Conservation (phyloP, 2,329 filamentous ascomycete genomes). For the Graphium sp. region DNA sequence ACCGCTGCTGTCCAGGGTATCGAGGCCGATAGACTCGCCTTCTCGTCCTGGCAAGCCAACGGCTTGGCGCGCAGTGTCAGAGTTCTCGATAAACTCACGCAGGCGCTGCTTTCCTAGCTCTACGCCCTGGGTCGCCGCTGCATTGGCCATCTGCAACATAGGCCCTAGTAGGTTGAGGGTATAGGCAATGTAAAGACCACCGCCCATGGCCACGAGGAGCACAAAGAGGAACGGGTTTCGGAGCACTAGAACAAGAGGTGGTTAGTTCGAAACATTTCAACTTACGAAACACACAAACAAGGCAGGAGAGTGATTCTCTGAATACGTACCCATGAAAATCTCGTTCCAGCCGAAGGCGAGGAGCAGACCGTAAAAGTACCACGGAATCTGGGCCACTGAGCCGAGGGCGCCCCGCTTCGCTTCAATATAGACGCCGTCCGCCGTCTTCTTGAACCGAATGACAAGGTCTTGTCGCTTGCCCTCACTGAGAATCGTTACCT, state of each 20-base stretch:
- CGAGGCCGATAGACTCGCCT: slow-evolving; percentile 32
- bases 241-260: slow-evolving; percentile 43
- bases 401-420: slow-evolving; percentile 94
- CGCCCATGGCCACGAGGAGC: slow-evolving; percentile 59
- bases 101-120: slow-evolving; percentile 87
- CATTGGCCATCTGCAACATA: slow-evolving; percentile 88
- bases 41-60: slow-evolving; percentile 51
- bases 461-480: slow-evolving; percentile 81
- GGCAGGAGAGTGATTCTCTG: neutral
- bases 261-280: slow-evolving; percentile 5
- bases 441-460: slow-evolving; percentile 94
- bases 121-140: slow-evolving; percentile 69
- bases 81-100: slow-evolving; percentile 74
- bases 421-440: slow-evolving; percentile 94
- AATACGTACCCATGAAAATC: slow-evolving; percentile 66
- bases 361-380: slow-evolving; percentile 86
- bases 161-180: slow-evolving; percentile 90
- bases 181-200: slow-evolving; percentile 77
- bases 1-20: slow-evolving; percentile 42
- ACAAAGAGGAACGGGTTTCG: slow-evolving; percentile 90
- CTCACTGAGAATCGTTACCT: slow-evolving; percentile 89
- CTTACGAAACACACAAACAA: neutral
- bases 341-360: slow-evolving; percentile 97
- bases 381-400: slow-evolving; percentile 79
- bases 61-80: slow-evolving; percentile 71